Percentiles rank a stretch among this genome's conserved stretches.
Evolutionary conservation across 2,329 filamentous ascomycete species (phyloP).

Genomic region (Alternaria sp.): DNA sequence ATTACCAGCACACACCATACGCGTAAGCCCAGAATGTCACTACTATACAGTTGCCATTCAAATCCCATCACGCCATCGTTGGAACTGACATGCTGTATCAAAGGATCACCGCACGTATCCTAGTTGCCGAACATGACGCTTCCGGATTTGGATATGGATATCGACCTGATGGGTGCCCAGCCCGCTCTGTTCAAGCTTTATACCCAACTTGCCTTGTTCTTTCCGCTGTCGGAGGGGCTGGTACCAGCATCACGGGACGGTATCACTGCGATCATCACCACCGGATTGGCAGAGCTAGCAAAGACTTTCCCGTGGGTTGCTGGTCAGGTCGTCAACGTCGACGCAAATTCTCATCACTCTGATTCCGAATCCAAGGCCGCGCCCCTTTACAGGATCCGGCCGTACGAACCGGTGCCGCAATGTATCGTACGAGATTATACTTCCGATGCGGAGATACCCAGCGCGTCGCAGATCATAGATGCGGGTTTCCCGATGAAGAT

Average conservation of each 20-base stretch:
- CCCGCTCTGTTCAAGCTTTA: conserved; percentile 53
- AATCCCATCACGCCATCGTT: not conserved
- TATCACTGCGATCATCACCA: conserved; percentile 10
- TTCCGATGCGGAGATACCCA: conserved; percentile 43
- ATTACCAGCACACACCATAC: not conserved
- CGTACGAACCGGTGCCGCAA: conserved; percentile 37
- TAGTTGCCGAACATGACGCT: conserved; percentile 3
- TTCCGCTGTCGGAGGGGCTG: conserved; percentile 30
- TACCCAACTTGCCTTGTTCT: conserved; percentile 55
- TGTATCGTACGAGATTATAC: conserved; percentile 55
- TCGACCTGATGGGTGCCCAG: conserved; percentile 55
- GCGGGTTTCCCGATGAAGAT: conserved; percentile 56
- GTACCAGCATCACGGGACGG: not conserved
- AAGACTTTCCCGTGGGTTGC: conserved; percentile 56
- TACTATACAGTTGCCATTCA: not conserved
- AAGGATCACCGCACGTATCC: not conserved
- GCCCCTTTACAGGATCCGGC: conserved; percentile 51
- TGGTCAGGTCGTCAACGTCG: conserved; percentile 41
- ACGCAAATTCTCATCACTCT: conserved; percentile 30
- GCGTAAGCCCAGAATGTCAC: not conserved
- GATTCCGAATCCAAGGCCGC: conserved; percentile 21
- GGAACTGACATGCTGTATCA: not conserved
- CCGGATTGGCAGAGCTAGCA: conserved; percentile 40
- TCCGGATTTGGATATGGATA: conserved; percentile 22
- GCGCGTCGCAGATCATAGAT: conserved; percentile 47